Base-by-base conservation (phyloP, 495 filamentous ascomycete genomes). In the Aspergillus ellipticus region DNA sequence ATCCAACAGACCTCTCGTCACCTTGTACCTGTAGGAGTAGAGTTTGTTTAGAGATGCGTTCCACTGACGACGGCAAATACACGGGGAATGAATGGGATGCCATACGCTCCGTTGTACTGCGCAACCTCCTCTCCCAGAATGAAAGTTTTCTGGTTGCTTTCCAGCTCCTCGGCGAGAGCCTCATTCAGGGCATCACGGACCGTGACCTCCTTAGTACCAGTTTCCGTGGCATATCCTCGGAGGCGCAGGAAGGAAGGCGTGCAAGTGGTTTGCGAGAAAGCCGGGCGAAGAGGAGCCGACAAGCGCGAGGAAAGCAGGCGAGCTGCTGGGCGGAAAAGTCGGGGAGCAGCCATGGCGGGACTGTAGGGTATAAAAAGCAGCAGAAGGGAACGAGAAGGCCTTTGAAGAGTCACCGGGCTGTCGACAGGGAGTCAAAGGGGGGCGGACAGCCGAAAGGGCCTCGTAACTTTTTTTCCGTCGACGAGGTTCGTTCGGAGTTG, bases 161-260 rank as follows among this genome's bases (percentile, higher is more conserved):
- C 94, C 74, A 98, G 81, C 81, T 98, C 94, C 79, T 98, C 94
- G 24, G 92, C 89, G 71, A 98, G 85, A 42, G 94, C 94, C 75
- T 98, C 94, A 73, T 98, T 98, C 70, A 98, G 74, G 56, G 94
- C 94, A 70, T 98, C 94, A 76, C 94, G 84, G 62, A 97, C 94
- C 42, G 94, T 95, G 74, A 96, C 90, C 66, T 98, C 89, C 79
- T 96, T 97, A 56, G 64, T 56, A 75, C 88, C 88, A 64, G 77
- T 79, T 53, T 76, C 76, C 26, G 78, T 75, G 20, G 79, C 78
- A 64, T 80, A 82, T 47, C 67, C 73, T 53, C 78, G 74, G 56
- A 63, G 56, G 56, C 66, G 71, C 60, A 70, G 54, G 43, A 76
- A 65, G 49, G 78, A 73, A 55, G 80, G 79, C 53, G 75, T 62